A percentile compares a stretch with the other conserved stretches of the same genome.
These are phyloP conservation scores for Ustilago nuda DNA, from an alignment of 1,284 basidiomycete genomes.

Conservation along the genomic window DNA sequence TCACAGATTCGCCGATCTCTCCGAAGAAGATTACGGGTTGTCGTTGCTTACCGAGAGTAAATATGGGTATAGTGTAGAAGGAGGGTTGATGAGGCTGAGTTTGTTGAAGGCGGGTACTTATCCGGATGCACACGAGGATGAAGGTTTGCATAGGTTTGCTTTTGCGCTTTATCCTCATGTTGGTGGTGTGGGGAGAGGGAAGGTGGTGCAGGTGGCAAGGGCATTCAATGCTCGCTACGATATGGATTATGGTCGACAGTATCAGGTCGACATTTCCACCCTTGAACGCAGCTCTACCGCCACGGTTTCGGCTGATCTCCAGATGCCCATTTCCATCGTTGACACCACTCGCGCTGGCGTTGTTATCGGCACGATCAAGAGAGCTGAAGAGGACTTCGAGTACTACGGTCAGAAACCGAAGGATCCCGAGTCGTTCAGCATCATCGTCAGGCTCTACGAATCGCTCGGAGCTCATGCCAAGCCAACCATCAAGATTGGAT, in stretches of 20 bases:
- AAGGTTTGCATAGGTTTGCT: slow-evolving; percentile 73
- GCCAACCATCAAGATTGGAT: slow-evolving; percentile 69
- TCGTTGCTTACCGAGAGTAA: slow-evolving; percentile 94
- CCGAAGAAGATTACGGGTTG: slow-evolving; percentile 78
- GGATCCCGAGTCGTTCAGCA: slow-evolving; percentile 71
- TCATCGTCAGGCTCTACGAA: slow-evolving; percentile 88
- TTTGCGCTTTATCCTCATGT: slow-evolving; percentile 63
- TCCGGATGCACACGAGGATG: slow-evolving; percentile 91
- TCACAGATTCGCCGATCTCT: slow-evolving; percentile 82
- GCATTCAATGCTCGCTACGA: slow-evolving; percentile 57
- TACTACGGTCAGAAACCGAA: slow-evolving; percentile 70
- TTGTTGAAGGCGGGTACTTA: slow-evolving; percentile 88
- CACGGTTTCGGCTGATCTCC: slow-evolving; percentile 5
- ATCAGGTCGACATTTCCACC: slow-evolving; percentile 84
- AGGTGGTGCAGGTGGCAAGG: slow-evolving; percentile 53
- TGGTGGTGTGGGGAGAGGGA: slow-evolving; percentile 65
- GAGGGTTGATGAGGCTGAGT: slow-evolving; percentile 80
- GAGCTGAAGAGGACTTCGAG: slow-evolving; percentile 83
- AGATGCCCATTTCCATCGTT: slow-evolving; percentile 39
- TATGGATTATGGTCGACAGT: slow-evolving; percentile 65
- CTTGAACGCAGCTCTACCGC: slow-evolving; percentile 19
- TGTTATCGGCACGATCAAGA: slow-evolving; percentile 92
- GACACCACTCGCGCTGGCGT: slow-evolving; percentile 70
- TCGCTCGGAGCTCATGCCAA: slow-evolving; percentile 62
- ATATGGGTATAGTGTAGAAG: slow-evolving; percentile 67